phyloP scores from a whole-genome alignment of 2,329 filamentous ascomycete species.

The Akanthomyces dipterigenus region DNA sequence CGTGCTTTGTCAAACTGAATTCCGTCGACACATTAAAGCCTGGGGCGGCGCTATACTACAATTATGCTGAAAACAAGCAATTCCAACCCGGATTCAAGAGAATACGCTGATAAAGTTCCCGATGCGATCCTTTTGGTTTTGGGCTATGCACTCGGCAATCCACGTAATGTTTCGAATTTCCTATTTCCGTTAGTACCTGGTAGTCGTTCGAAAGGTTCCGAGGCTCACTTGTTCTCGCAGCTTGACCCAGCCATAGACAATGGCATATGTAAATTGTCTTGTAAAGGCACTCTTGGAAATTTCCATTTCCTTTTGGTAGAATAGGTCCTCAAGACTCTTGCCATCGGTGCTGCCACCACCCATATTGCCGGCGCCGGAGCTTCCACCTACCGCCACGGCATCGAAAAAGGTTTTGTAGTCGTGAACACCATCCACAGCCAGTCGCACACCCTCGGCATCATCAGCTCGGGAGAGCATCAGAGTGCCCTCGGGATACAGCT shows the following conservation, averaged over 20 bases:
- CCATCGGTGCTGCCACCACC: slow-evolving; percentile 71
- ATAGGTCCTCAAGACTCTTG: slow-evolving; percentile 91
- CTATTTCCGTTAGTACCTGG: slow-evolving; percentile 41
- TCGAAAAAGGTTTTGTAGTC: slow-evolving; percentile 98
- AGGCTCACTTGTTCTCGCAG: slow-evolving; percentile 82
- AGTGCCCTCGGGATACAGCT: slow-evolving; percentile 87
- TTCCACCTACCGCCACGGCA: slow-evolving; percentile 69
- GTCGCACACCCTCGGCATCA: slow-evolving; percentile 84
- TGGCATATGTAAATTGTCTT: slow-evolving; percentile 86
- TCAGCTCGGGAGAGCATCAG: slow-evolving; percentile 93
- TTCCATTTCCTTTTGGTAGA: slow-evolving; percentile 99
- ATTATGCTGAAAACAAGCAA: slow-evolving; percentile 21
- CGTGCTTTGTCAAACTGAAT: slow-evolving; percentile 6
- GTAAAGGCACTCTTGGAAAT: slow-evolving; percentile 94
- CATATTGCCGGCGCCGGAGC: slow-evolving; percentile 75
- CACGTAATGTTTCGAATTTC: slow-evolving; percentile 99
- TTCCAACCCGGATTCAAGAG: slow-evolving; percentile 36
- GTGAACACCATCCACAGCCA: slow-evolving; percentile 85
- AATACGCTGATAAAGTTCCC: slow-evolving; percentile 97
- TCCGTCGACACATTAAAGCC: slow-evolving; percentile 32
- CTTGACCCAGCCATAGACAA: slow-evolving; percentile 98
- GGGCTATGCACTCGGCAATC: slow-evolving; percentile 99
- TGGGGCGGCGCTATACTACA: slow-evolving; percentile 37
- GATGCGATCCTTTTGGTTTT: slow-evolving; percentile 98
- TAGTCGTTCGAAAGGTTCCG: neutral